Evolutionary conservation across 2,329 filamentous ascomycete species (phyloP).

Genomic region (Alternaria incomplexa): DNA sequence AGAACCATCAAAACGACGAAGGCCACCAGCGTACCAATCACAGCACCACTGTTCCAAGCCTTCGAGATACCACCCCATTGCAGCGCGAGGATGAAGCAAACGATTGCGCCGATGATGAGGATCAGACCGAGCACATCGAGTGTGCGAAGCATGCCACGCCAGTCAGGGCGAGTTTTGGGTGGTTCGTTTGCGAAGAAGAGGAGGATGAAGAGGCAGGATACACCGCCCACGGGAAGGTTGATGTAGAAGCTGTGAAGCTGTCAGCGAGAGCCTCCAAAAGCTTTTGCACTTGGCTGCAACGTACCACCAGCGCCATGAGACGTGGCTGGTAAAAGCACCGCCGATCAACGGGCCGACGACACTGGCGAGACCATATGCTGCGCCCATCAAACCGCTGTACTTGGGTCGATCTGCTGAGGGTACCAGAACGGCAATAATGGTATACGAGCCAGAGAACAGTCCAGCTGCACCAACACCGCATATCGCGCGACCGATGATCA

Average conservation of each 20-base stretch:
- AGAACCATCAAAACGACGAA: constrained; percentile 47
- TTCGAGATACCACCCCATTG: constrained; percentile 51
- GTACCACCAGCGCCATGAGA: constrained; percentile 51
- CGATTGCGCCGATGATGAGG: constrained; percentile 49
- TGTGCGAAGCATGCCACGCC: constrained; percentile 50
- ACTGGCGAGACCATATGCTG: constrained; percentile 43
- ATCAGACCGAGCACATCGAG: constrained; percentile 54
- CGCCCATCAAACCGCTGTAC: constrained; percentile 47
- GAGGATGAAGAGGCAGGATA: constrained; percentile 40
- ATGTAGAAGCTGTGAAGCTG: constrained; percentile 37
- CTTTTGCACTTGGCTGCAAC: no score
- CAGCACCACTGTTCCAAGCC: constrained; percentile 40
- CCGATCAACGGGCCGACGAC: constrained; percentile 53
- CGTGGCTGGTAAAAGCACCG: constrained; percentile 48
- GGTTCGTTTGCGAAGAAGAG: constrained; percentile 40
- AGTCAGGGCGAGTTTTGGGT: constrained; percentile 20
- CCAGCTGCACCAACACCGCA: constrained; percentile 5
- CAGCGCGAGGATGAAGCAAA: constrained; percentile 54
- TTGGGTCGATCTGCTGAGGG: constrained; percentile 50
- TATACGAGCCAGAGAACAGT: constrained; percentile 32
- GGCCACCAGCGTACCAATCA: constrained; percentile 56
- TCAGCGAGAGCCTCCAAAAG: neutral
- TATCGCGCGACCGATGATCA: constrained; percentile 2
- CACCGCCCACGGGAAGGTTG: constrained; percentile 54
- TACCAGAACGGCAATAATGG: constrained; percentile 52